Base-by-base conservation (phyloP, 495 filamentous ascomycete genomes). In the Staphylotrichum longicolle region DNA sequence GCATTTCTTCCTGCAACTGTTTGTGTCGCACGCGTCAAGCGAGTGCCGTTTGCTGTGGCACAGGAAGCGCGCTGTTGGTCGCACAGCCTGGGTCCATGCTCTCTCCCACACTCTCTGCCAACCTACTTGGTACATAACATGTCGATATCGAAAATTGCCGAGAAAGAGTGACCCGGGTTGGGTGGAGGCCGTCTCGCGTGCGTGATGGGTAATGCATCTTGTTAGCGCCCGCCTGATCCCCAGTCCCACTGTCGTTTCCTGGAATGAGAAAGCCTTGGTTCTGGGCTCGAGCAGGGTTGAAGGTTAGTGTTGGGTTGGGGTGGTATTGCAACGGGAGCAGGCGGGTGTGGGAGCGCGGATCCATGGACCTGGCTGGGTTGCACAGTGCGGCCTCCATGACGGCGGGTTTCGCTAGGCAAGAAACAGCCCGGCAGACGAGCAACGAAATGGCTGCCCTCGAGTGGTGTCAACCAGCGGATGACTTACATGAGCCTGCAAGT, bases 401-500 rank as follows among this genome's bases (percentile, higher is more conserved):
- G 41, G 20, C 7, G 33, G 42, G 27, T 60, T 50, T 47, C 14
- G 33, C 15, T 4, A 46, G 47, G 58, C 34, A 44, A 48, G 15
- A 46, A 48, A 14, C 42, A 42, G 47, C 12, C 49, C 48, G 58
- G 46, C 61, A 58, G 44, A 57, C 58, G 46, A n/a, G 10, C 5
- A 27, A 27, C 20, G 20, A 0, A 27, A 27, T 27, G 20, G 40
- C 45, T 46, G 20, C 49, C 53, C 35, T 30, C 62, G 53, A 58
- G 60, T 65, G 66, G 69, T 72, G 69, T 69, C 61, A 47, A 62
- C 52, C 33, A 62, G 63, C 66, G 61, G 67, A 69, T 71, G 67
- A 69, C 65, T 69, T 69, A 69, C 69, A 71, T 46, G 42, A 39
- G 48, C 60, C 65, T 41, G 59, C 15, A 20, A 56, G 51, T 62